A percentile compares a stretch with the other conserved stretches of the same genome.
These are phyloP conservation scores for Cercospora janseana DNA, from an alignment of 2,329 filamentous ascomycete species.

Conservation along the genomic window DNA sequence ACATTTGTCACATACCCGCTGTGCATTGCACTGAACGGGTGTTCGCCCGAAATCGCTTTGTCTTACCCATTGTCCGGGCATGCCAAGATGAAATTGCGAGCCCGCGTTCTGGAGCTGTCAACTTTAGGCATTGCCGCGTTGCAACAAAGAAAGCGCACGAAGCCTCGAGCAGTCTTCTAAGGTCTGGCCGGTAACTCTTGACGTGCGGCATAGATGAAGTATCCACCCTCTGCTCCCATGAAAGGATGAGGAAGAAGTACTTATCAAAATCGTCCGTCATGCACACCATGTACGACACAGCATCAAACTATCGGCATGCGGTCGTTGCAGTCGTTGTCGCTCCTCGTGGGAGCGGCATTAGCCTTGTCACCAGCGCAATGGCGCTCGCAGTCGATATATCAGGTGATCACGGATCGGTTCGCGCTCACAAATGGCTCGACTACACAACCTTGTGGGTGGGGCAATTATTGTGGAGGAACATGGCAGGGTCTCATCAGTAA, in stretches of 20 bases:
- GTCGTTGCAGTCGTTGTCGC: slow-evolving; percentile 1
- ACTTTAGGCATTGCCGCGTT: slow-evolving; percentile 6
- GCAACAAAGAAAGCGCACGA: slow-evolving; percentile 10
- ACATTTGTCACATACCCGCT: slow-evolving; percentile 9
- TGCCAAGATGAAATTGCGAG: slow-evolving; percentile 5
- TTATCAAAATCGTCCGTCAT: slow-evolving; percentile 6
- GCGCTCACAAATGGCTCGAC: slow-evolving; percentile 49
- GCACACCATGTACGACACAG: neutral
- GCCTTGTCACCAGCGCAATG: slow-evolving; percentile 24
- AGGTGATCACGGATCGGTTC: slow-evolving; percentile 58
- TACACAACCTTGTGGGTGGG: slow-evolving; percentile 45
- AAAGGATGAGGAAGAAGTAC: slow-evolving; percentile 11
- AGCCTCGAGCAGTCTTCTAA: neutral
- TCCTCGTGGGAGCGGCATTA: slow-evolving; percentile 16
- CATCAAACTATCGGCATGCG: slow-evolving; percentile 3
- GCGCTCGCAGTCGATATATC: slow-evolving; percentile 57
- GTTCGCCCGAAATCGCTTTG: slow-evolving; percentile 13
- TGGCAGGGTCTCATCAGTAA: slow-evolving; percentile 47
- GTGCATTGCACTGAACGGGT: slow-evolving; percentile 1
- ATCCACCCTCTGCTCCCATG: neutral
- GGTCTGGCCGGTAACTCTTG: slow-evolving; percentile 15
- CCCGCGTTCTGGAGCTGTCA: slow-evolving; percentile 10
- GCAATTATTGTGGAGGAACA: slow-evolving; percentile 49
- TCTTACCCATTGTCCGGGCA: slow-evolving; percentile 15
- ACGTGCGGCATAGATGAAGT: slow-evolving; percentile 4